Base-by-base conservation (phyloP, 23 red algal species). In the Cyanidium caldarium region DNA sequence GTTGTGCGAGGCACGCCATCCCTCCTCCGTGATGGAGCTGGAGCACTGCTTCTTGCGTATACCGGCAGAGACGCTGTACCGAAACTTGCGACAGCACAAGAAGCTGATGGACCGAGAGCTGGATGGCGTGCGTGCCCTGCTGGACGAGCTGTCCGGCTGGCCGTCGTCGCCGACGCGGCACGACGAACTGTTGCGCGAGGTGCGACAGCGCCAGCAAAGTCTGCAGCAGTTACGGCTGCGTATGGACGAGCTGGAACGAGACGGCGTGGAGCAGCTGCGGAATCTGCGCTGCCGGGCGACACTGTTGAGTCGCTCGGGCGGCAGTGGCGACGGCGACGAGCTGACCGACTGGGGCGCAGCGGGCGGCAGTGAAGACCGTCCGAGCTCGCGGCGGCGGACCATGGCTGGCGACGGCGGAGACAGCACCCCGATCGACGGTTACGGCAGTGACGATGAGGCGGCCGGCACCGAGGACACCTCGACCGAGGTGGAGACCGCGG, bases 1-100 rank as follows among this genome's bases (percentile, higher is more conserved):
- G n/a, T n/a, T n/a, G n/a, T n/a, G n/a, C n/a, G n/a, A n/a, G n/a
- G n/a, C n/a, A n/a, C n/a, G n/a, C n/a, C n/a, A n/a, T n/a, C n/a
- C n/a, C n/a, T n/a, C n/a, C n/a, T n/a, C n/a, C n/a, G n/a, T n/a
- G n/a, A 77, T 66, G 57, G 73, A 94, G 67, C 66, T 94, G 68
- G 87, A 94, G 78, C 73, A 85, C 46, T 51, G 73, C 44, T 68
- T 94, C n/a, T 80, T 94, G 10, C 81, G 77, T 36, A 73, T 82
- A n/a, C 87, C 87, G 25, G 76, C 57, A 44, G 87, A 94, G 58
- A 67, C 74, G 21, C 72, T 86, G 2, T 40, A 75, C 2, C 65
- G 68, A 67, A 77, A 44, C 70, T 85, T 94, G 34, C 76, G 87
- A 31, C 56, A 57, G 29, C 44, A 70, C 2, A 82, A 94, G 69